Conservation (phyloP, 2,329 filamentous ascomycete species). For the Exophiala sideris region DNA sequence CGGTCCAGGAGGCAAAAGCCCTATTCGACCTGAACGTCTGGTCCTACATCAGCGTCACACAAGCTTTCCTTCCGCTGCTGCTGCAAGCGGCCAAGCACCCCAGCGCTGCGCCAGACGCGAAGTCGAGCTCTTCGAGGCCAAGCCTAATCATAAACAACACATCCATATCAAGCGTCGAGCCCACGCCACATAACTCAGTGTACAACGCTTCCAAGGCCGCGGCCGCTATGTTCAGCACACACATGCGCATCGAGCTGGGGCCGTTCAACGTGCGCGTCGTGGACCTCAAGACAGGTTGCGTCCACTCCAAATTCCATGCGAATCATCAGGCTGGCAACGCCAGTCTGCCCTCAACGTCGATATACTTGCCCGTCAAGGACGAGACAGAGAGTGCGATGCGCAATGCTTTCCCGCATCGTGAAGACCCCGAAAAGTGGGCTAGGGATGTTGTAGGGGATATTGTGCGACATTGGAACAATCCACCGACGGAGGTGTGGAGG, state of each 20-base stretch:
- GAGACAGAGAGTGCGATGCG: slow-evolving; percentile 21
- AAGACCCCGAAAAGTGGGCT: slow-evolving; percentile 20
- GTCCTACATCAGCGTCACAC: slow-evolving; percentile 33
- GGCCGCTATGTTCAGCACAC: slow-evolving; percentile 29
- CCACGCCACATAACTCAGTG: slow-evolving; percentile 34
- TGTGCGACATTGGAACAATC: slow-evolving; percentile 2
- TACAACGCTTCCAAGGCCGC: slow-evolving; percentile 37
- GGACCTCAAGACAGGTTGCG: slow-evolving; percentile 29
- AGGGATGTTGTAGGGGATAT: slow-evolving; percentile 14
- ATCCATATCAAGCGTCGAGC: slow-evolving; percentile 32
- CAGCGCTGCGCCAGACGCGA: too few relatives aligned
- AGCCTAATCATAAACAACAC: slow-evolving; percentile 39
- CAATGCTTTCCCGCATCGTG: slow-evolving; percentile 18
- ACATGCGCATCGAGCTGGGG: slow-evolving; percentile 34
- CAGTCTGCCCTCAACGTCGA: slow-evolving; percentile 7
- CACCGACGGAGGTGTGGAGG: slow-evolving; percentile 19
- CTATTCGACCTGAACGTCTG: slow-evolving; percentile 39
- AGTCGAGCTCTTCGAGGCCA: too few relatives aligned
- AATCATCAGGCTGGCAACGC: slow-evolving; percentile 19
- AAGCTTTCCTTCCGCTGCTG: too few relatives aligned
- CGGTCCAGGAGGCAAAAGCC: slow-evolving; percentile 32
- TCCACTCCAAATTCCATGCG: slow-evolving; percentile 19
- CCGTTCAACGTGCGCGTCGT: slow-evolving; percentile 33
- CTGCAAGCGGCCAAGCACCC: too few relatives aligned
- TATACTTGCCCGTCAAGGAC: slow-evolving; percentile 15